Conservation (phyloP, 1,284 basidiomycete species). For the Boletus sp. region DNA sequence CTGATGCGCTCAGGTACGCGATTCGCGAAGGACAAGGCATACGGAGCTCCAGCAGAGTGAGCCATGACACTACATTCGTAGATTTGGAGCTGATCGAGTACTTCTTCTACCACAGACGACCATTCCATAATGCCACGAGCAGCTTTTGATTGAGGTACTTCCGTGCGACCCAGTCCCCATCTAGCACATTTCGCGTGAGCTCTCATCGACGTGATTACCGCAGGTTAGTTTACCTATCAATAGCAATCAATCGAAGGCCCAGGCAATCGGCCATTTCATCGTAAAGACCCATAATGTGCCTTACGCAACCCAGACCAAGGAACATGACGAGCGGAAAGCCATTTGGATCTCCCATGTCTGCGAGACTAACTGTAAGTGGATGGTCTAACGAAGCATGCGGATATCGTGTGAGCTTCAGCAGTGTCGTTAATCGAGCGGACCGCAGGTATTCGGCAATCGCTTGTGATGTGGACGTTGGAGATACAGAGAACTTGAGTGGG, state of each 20-base stretch:
- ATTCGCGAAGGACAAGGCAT: slow-evolving; percentile 85
- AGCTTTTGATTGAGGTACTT: slow-evolving; percentile 61
- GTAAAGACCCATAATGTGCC: slow-evolving; percentile 91
- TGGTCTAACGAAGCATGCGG: slow-evolving; percentile 72
- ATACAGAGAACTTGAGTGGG: slow-evolving; percentile 38
- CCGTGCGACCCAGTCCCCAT: slow-evolving; percentile 91
- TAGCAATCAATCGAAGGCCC: slow-evolving; percentile 85
- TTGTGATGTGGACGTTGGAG: slow-evolving; percentile 54
- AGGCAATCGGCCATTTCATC: slow-evolving; percentile 92
- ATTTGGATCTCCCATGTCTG: slow-evolving; percentile 80
- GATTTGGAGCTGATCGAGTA: slow-evolving; percentile 78
- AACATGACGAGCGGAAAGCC: slow-evolving; percentile 90
- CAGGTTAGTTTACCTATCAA: slow-evolving; percentile 68
- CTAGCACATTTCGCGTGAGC: slow-evolving; percentile 36
- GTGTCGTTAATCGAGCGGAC: slow-evolving; percentile 78
- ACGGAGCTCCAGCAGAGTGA: slow-evolving; percentile 95
- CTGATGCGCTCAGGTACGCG: slow-evolving; percentile 69
- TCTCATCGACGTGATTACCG: slow-evolving; percentile 4
- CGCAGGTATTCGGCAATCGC: slow-evolving; percentile 80
- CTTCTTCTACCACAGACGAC: slow-evolving; percentile 86
- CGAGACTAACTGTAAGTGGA: slow-evolving; percentile 83
- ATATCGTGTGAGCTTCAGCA: slow-evolving; percentile 73
- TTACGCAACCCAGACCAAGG: slow-evolving; percentile 89
- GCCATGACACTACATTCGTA: slow-evolving; percentile 86
- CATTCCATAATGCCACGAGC: slow-evolving; percentile 85